A percentile compares a stretch with the other conserved stretches of the same genome.
phyloP scores from a whole-genome alignment of 2,329 filamentous ascomycete genomes.

The Aspergillus eucalypticola region DNA sequence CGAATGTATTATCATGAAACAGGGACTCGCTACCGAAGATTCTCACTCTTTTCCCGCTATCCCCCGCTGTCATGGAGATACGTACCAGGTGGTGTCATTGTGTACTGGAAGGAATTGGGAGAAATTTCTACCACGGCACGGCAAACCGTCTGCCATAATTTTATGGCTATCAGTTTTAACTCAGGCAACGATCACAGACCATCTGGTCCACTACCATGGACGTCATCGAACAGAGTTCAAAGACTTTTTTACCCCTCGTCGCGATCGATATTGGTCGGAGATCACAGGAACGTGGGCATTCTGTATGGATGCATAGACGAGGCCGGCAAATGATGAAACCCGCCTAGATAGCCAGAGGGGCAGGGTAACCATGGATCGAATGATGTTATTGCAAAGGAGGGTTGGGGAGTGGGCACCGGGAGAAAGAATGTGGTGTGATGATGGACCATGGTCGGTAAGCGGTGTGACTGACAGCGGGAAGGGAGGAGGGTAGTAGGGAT shows the following conservation, averaged over 20 bases:
- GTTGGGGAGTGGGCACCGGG: slow-evolving; percentile 12
- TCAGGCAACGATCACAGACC: slow-evolving; percentile 2
- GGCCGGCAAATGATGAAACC: slow-evolving; percentile 1
- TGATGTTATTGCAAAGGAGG: slow-evolving; percentile 5
- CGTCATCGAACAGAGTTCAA: slow-evolving; percentile 9
- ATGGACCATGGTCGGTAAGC: slow-evolving; percentile 22
- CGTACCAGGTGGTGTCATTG: background rate
- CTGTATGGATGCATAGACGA: background rate
- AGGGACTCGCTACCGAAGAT: background rate
- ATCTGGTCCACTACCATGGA: slow-evolving; percentile 2
- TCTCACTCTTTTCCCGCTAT: background rate
- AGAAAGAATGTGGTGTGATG: slow-evolving; percentile 25
- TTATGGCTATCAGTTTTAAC: background rate
- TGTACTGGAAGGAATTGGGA: background rate
- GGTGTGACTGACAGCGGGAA: slow-evolving; percentile 30
- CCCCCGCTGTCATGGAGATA: background rate
- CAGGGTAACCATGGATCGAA: slow-evolving; percentile 9
- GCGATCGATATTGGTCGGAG: slow-evolving; percentile 10
- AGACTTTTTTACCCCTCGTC: background rate
- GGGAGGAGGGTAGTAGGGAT: background rate
- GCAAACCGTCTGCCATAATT: background rate
- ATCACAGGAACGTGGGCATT: slow-evolving; percentile 18
- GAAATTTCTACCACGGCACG: background rate
- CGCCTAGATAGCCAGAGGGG: background rate
- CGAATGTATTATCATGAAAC: slow-evolving; percentile 1